A percentile compares a stretch with the other conserved stretches of the same genome.
Evolutionary conservation across 257 asterid species (phyloP).

Genomic region (Solanum medicagineum): DNA sequence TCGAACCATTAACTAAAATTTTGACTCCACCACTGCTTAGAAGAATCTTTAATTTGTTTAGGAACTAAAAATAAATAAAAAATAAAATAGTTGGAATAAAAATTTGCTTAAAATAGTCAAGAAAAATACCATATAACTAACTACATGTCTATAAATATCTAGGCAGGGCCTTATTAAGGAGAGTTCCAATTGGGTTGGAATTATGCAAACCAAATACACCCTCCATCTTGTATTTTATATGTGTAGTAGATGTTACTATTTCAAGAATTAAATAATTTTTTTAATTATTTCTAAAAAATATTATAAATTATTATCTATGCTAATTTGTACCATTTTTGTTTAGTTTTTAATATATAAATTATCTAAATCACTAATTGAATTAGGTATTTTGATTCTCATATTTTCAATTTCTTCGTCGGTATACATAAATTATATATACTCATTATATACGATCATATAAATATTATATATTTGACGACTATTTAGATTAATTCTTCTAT

Average conservation of each 20-base stretch:
- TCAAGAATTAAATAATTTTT: accelerated
- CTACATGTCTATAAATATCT: not conserved
- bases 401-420: too few species aligned
- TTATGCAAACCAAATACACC: not conserved
- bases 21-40: too few species aligned
- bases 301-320: not conserved
- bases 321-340: too few species aligned
- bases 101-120: not conserved
- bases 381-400: too few species aligned
- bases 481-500: too few species aligned
- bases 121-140: not conserved
- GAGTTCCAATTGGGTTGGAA: not conserved
- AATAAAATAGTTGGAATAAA: not conserved
- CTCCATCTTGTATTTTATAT: not conserved
- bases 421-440: too few species aligned
- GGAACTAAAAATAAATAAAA: not conserved
- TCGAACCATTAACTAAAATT: too few species aligned
- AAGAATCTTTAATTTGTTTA: not conserved
- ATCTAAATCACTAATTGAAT: too few species aligned
- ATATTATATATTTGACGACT: too few species aligned
- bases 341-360: too few species aligned
- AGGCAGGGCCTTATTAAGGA: not conserved
- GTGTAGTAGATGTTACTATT: not conserved
- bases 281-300: too few species aligned
- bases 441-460: not conserved